Evolutionary conservation across 768 basidiomycete species (phyloP).

Genomic region (Exidia glandulosa): DNA sequence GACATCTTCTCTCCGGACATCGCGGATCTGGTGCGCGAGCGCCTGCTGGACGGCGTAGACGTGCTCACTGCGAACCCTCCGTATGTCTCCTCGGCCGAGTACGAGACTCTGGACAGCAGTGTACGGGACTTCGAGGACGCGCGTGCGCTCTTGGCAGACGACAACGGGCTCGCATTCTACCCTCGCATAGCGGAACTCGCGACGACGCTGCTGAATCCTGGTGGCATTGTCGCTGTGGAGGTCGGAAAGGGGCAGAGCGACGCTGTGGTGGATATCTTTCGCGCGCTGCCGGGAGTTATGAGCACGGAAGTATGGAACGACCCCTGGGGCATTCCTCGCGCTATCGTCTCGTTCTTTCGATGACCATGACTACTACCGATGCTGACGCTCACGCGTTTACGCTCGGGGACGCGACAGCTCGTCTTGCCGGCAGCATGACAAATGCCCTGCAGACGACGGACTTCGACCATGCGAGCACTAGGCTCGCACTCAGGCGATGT

Average conservation of each 20-base stretch:
- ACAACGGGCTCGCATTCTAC: constrained; percentile 57
- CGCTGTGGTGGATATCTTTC: constrained; percentile 49
- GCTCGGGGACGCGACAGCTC: too few species aligned
- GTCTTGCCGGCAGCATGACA: too few species aligned
- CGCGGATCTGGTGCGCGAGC: too few species aligned
- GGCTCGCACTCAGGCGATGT: too few species aligned
- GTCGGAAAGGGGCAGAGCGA: constrained; percentile 65
- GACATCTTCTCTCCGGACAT: too few species aligned
- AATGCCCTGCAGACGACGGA: too few species aligned
- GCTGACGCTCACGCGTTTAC: not conserved
- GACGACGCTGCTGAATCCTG: constrained; percentile 35
- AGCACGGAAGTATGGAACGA: constrained; percentile 65
- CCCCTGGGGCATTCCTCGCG: constrained; percentile 66
- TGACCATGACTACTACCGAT: too few species aligned
- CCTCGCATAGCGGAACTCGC: constrained; percentile 56
- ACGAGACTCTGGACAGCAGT: constrained; percentile 47
- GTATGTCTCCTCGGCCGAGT: constrained; percentile 67
- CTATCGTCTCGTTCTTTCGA: constrained; percentile 32
- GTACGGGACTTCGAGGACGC: constrained; percentile 76
- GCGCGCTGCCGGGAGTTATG: constrained; percentile 32
- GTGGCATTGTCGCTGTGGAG: constrained; percentile 63
- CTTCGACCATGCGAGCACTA: too few species aligned
- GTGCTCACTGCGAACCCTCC: constrained; percentile 79
- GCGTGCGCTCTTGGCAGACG: constrained; percentile 74
- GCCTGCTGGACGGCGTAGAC: constrained; percentile 40